A percentile compares a stretch with the other conserved stretches of the same genome.
phyloP scores from a whole-genome alignment of 352 stramenopile genomes.

The Pythium pyrilobum region DNA sequence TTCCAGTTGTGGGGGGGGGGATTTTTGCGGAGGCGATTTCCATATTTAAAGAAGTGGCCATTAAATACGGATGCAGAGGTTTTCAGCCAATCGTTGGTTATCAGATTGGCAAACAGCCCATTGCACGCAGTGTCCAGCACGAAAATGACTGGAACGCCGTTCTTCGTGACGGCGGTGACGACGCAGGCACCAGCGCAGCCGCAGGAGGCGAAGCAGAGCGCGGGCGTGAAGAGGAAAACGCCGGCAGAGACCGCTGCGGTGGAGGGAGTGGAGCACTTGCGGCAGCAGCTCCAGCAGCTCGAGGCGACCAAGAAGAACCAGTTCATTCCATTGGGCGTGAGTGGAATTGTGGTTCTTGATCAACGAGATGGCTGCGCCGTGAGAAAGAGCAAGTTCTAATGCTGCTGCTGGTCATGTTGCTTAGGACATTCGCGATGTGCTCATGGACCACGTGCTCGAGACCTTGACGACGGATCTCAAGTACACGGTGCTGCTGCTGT shows the following conservation, averaged over 20 bases:
- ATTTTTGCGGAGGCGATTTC: background rate
- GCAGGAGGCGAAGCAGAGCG: background rate
- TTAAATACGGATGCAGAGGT: background rate
- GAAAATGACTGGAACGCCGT: constrained; percentile 52
- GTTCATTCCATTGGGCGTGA: constrained; percentile 41
- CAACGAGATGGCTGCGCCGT: background rate
- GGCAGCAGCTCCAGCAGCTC: constrained; percentile 35
- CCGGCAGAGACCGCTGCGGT: constrained; percentile 3
- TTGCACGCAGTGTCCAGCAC: background rate
- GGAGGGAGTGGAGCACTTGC: constrained; percentile 20
- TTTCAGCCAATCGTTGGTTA: constrained; percentile 15
- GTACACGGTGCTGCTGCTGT: constrained; percentile 62
- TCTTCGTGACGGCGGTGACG: constrained; percentile 36
- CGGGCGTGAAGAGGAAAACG: constrained; percentile 24
- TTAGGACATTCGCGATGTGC: constrained; percentile 57
- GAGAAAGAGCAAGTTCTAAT: no score
- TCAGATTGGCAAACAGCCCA: background rate
- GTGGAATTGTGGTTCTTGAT: constrained; percentile 6
- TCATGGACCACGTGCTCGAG: constrained; percentile 63
- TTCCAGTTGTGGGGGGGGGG: constrained; percentile 35
- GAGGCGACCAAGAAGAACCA: constrained; percentile 26
- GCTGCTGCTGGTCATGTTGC: background rate
- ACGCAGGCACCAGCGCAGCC: constrained; percentile 1
- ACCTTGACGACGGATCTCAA: constrained; percentile 54
- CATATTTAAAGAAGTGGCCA: no score